Evolutionary conservation across 164 flowering plant species (phyloP), one percentile per base, ranked within the genome.

Genomic region (Kalanchoe fedtschenkoi): DNA sequence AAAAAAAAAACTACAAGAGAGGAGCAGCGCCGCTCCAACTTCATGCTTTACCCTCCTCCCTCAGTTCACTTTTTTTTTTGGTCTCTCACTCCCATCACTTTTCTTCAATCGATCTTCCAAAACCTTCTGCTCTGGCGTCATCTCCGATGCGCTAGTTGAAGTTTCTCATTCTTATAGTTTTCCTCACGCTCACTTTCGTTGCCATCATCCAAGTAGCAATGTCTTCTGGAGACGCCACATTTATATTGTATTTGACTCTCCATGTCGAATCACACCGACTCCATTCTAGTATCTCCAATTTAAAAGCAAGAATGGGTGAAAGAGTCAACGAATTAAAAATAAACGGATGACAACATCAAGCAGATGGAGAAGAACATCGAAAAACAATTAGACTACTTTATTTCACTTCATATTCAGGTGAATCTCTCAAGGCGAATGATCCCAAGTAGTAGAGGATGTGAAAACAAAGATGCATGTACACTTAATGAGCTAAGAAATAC

Each of bases 281-380:
- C 60, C 68, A 71, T 63, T 71, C 79, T 30, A 76, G 69, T 70
- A 66, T 76, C 61, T 68, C 70, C 37, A 62, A 53, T 62, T 60
- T 81, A 69, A 80, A 79, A 54, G 71, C 70, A 3, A 71, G 65
- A 43, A 62, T 84, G 66, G 74, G 71, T 38, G 86, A 76, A 64
- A 82, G 70, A 65, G 68, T 57, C 15, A 54, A 26, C 28, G 84
- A 84, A 59, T 14, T 78, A 67, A 83, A 74, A 68, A 69, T 46
- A 33, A 82, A 87, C n/a, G 76, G 88, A 84, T 72, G 86, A 80
- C 64, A 63, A 61, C 19, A 75, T 84, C 30, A 35, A 54, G 32
- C 69, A 58, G 61, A 67, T 74, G 81, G 86, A 82, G 66, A 76
- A 65, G 39, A 70, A 56, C 29, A 68, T 86, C 63, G 65, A 74